Percentiles rank a stretch among this genome's conserved stretches.
phyloP scores from a whole-genome alignment of 1,139 yeast genomes.

The Suhomyces taliae region DNA sequence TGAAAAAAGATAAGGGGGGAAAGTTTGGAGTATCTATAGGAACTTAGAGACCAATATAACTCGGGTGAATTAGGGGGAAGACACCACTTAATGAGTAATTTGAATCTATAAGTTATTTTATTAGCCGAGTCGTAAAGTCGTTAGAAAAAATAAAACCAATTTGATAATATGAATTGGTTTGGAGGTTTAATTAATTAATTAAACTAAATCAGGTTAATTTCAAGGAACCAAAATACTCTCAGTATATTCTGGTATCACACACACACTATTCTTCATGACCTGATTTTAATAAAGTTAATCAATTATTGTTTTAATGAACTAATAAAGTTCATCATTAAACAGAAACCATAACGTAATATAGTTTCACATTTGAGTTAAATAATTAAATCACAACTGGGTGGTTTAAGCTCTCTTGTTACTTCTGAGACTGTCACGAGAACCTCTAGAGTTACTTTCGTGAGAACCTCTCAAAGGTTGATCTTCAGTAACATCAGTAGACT shows the following conservation, averaged over 20 bases:
- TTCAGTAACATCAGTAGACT: conserved; percentile 1
- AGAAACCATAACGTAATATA: no score
- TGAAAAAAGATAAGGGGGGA: conserved; percentile 5
- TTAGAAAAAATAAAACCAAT: conserved; percentile 7
- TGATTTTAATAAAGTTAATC: background rate
- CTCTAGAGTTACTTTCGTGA: conserved; percentile 4
- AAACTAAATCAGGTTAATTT: conserved; percentile 8
- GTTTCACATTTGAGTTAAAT: no score
- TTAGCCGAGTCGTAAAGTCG: conserved; percentile 10
- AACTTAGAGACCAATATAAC: background rate
- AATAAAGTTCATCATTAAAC: no score
- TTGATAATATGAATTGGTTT: background rate
- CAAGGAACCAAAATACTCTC: conserved; percentile 10
- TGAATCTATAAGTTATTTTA: background rate
- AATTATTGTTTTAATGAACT: no score
- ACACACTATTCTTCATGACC: conserved; percentile 17
- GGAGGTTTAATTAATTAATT: background rate
- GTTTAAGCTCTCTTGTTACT: conserved; percentile 1
- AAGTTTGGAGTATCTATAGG: conserved; percentile 11
- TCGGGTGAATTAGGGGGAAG: conserved; percentile 2
- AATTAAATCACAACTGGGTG: background rate
- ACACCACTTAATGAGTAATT: background rate
- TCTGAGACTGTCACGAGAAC: conserved; percentile 3
- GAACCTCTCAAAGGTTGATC: conserved; percentile 9
- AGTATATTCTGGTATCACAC: conserved; percentile 13